Percentiles rank a stretch among this genome's conserved stretches.
Conservation (phyloP, 345 rosid genomes). For the Acer yangbiense region DNA sequence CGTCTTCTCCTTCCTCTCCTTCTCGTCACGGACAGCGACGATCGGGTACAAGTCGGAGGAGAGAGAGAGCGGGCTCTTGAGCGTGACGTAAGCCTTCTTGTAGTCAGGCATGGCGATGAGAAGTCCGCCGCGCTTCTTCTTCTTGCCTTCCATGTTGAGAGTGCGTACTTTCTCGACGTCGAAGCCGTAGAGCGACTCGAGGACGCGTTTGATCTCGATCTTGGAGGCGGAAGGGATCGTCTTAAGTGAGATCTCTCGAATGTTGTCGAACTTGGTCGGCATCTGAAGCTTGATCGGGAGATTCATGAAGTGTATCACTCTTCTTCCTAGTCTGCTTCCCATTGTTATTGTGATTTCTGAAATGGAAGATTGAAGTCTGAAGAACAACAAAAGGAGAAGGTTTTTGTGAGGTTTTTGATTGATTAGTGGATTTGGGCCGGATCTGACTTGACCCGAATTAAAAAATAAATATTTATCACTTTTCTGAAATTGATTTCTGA, state of each 20-base stretch:
- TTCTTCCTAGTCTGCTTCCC: conserved; percentile 78
- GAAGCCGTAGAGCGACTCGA: conserved; percentile 88
- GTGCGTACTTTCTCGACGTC: conserved; percentile 82
- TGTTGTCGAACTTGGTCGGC: conserved; percentile 64
- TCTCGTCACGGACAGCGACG: conserved; percentile 57
- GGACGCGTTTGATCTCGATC: conserved; percentile 96
- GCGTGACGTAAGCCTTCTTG: conserved; percentile 87
- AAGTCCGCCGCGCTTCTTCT: conserved; percentile 82
- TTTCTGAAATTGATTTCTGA: too few relatives aligned
- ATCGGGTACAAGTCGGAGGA: conserved; percentile 71
- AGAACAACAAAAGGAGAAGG: not conserved
- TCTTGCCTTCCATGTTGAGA: conserved; percentile 95
- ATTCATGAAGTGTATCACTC: conserved; percentile 80
- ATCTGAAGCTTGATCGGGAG: conserved; percentile 79
- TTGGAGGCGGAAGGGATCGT: conserved; percentile 88
- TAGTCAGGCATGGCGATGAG: conserved; percentile 80
- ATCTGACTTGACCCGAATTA: not conserved
- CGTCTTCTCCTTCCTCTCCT: conserved; percentile 58
- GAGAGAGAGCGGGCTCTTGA: conserved; percentile 61
- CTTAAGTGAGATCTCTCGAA: conserved; percentile 72
- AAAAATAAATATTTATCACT: too few relatives aligned
- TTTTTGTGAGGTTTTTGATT: conserved; percentile 15
- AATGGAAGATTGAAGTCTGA: not conserved
- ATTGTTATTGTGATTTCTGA: conserved; percentile 20
- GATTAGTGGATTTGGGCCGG: not conserved